Evolutionary conservation across 805 yeast genomes (phyloP).

Genomic region (Candida insectalens): DNA sequence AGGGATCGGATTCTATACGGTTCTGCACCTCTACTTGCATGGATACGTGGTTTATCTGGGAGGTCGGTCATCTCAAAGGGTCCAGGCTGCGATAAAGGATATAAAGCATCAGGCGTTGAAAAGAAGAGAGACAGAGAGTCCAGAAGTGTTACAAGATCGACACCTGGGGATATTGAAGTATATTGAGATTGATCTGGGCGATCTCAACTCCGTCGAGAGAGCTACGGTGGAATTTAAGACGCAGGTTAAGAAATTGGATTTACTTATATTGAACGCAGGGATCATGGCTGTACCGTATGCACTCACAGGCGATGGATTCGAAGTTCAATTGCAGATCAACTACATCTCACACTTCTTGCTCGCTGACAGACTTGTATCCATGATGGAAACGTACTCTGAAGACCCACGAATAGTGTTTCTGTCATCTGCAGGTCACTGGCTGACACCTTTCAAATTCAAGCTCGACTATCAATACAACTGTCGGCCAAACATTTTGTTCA

Average conservation of each 20-base stretch:
- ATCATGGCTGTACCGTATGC: slow-evolving; percentile 67
- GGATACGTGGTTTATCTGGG: slow-evolving; percentile 71
- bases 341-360: slow-evolving; percentile 68
- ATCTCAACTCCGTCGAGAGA: slow-evolving; percentile 32
- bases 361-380: slow-evolving; percentile 48
- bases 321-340: slow-evolving; percentile 71
- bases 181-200: slow-evolving; percentile 47
- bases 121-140: slow-evolving; percentile 15
- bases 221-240: slow-evolving; percentile 39
- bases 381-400: slow-evolving; percentile 29
- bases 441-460: slow-evolving; percentile 38
- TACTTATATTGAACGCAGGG: slow-evolving; percentile 72
- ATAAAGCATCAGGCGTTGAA: slow-evolving; percentile 43
- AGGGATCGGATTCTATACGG: slow-evolving; percentile 75
- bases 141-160: slow-evolving; percentile 14
- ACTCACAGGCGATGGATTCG: slow-evolving; percentile 54
- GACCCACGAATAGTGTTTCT: slow-evolving; percentile 51
- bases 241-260: slow-evolving; percentile 42
- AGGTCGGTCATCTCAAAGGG: slow-evolving; percentile 53
- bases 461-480: slow-evolving; percentile 42
- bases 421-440: slow-evolving; percentile 56
- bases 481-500: slow-evolving; percentile 57
- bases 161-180: slow-evolving; percentile 41
- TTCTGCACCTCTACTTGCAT: slow-evolving; percentile 65
- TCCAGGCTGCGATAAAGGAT: slow-evolving; percentile 46